A percentile compares a stretch with the other conserved stretches of the same genome.
phyloP scores from a whole-genome alignment of 148 eudicot species.

The Camellia lanceoleosa region DNA sequence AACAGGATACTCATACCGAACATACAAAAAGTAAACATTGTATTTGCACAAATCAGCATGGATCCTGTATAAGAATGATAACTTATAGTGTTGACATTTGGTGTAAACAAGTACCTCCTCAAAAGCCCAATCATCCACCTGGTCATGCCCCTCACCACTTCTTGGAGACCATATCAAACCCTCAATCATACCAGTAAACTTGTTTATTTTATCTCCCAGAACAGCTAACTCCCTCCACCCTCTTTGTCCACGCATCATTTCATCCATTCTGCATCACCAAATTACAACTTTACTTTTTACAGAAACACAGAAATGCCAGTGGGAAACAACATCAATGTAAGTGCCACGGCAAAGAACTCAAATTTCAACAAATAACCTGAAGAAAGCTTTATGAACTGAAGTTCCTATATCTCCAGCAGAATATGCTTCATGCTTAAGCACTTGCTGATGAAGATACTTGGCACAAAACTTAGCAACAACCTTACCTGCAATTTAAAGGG shows the following conservation, averaged over 20 bases:
- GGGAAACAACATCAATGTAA: not conserved
- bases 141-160: constrained; percentile 58
- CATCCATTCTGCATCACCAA: constrained; percentile 85
- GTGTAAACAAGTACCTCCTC: constrained; percentile 57
- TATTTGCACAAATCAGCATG: not conserved
- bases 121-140: constrained; percentile 84
- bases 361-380: constrained; percentile 50
- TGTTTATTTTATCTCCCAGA: constrained; percentile 92
- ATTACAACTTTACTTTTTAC: not conserved
- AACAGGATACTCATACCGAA: not conserved
- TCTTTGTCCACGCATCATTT: constrained; percentile 99
- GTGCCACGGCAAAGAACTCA: not conserved
- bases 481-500: constrained; percentile 56
- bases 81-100: not conserved
- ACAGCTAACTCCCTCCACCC: constrained; percentile 97
- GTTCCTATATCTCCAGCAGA: constrained; percentile 75
- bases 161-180: constrained; percentile 98
- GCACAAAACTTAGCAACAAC: constrained; percentile 99
- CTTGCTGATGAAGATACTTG: constrained; percentile 92
- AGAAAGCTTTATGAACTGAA: constrained; percentile 79
- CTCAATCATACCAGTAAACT: constrained; percentile 93
- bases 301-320: not conserved
- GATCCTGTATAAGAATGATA: not conserved
- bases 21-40: not conserved
- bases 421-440: constrained; percentile 84